Base-by-base conservation (phyloP, 768 basidiomycete genomes). In the Boletales sp. region DNA sequence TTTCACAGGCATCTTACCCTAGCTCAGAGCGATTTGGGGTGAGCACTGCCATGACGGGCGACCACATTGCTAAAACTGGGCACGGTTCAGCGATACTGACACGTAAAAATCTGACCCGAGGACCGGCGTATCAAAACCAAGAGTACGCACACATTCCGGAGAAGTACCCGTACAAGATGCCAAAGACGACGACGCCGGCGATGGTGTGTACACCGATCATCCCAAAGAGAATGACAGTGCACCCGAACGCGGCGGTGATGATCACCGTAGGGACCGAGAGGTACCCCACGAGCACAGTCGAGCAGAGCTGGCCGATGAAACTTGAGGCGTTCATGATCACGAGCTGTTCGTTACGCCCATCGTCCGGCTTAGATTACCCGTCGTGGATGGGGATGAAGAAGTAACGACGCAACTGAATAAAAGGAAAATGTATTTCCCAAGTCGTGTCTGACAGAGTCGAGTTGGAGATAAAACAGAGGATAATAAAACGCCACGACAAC, bases 401-500 rank as follows among this genome's bases (percentile, higher is more conserved):
- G 12, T 6, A 27, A 34, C 34, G 18, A 64, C 71, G 36, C 58
- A 67, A 82, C 83, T 37, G 74, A 75, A 55, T 83, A 83, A 53
- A 84, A 84, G 0, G 83, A 79, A n/a, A 84, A 66, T 6, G 61
- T 64, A 4, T 70, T 64, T 29, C 69, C 64, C 15, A 81, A 64
- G 2, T 74, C 75, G 40, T 79, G 78, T 44, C 67, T 69, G 18
- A 77, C 70, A 2, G 81, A 71, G 40, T 79, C 72, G 14, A 84
- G 67, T 54, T 85, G 83, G 19, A 85, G 64, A 58, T 81, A 84
- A 65, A 82, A 84, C 24, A 81, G 66, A 1, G 82, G 80, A 49
- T 77, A 79, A 56, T 75, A 83, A 35, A 81, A 62, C 1, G 75
- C 78, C 5, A 71, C 52, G 18, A 74, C 59, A 19, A 69, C 70